Conservation (phyloP, 1,284 basidiomycete genomes). For the Gymnopus androsaceus region DNA sequence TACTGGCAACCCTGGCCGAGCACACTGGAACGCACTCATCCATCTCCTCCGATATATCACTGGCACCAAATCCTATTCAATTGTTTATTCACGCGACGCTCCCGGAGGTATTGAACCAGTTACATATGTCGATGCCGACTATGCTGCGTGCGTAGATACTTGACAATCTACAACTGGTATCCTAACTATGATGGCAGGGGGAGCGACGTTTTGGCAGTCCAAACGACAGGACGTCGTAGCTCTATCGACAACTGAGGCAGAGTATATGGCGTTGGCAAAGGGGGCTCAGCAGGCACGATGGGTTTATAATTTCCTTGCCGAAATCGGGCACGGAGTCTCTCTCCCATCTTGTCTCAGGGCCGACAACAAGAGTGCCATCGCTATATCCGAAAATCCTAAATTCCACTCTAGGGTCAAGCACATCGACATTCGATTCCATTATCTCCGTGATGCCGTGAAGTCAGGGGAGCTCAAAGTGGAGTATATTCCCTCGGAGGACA, state of each 20-base stretch:
- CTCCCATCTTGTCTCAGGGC: conserved; percentile 27
- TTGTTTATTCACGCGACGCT: conserved; percentile 25
- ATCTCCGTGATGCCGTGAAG: conserved; percentile 11
- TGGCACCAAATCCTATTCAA: conserved; percentile 25
- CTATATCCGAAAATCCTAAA: conserved; percentile 7
- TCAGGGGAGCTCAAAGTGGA: conserved; percentile 6
- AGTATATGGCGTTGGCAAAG: conserved; percentile 35
- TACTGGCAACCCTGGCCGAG: conserved; percentile 28
- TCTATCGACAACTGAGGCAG: no score
- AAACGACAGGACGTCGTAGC: no score
- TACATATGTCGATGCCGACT: conserved; percentile 41
- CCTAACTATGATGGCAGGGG: conserved; percentile 31
- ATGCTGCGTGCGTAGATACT: conserved; percentile 28
- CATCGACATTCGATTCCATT: conserved; percentile 7
- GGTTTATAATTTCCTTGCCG: conserved; percentile 30
- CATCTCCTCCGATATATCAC: conserved; percentile 35
- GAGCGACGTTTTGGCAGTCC: conserved; percentile 35
- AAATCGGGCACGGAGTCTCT: conserved; percentile 24
- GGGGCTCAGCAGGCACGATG: conserved; percentile 33
- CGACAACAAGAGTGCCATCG: conserved; percentile 41
- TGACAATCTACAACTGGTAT: conserved; percentile 32
- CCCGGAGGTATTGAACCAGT: conserved; percentile 21
- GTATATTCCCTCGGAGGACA: no score
- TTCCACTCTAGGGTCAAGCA: conserved; percentile 6
- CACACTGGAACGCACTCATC: conserved; percentile 31